Evolutionary conservation across 345 rosid genomes (phyloP), one percentile per base, ranked within the genome.

Genomic region (Rhizophora mangle): DNA sequence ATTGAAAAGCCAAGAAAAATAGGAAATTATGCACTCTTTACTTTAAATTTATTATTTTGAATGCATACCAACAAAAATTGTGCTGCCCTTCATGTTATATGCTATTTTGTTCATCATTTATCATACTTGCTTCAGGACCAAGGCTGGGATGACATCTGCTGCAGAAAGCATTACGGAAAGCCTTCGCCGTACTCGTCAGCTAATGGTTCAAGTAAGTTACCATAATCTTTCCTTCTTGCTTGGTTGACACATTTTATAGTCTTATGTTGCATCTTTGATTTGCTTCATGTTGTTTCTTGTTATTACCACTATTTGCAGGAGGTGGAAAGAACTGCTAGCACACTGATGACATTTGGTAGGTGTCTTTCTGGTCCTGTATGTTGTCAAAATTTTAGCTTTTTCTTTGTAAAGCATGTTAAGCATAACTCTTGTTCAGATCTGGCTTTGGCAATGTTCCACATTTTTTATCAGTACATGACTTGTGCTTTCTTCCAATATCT

Each of bases 111-210:
- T 37, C 21, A 36, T 67, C 57, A 65, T 58, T 52, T 61, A 27
- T 32, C 49, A 36, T 34, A 3, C 46, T 58, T 26, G 37, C 29
- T 47, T 27, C 69, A 95, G 99, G 86, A 89, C 97, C 43, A 92
- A 92, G 78, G 96, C 89, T 71, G 99, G 99, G 63, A 85, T 95
- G 89, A 88, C 92, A 67, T 92, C 96, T 56, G 97, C 96, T 70
- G 93, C 99, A 62, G 99, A 92, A 80, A 90, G 93, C 83, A 90
- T 95, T 77, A 95, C 97, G 5, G 99, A 95, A 58, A 95, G 99
- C 80, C 97, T 95, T 67, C 89, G 96, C 43, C 93, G 96, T 5
- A 85, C 96, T 46, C 93, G 94, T 47, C 97, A 92, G 73, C 81
- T 95, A 65, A 92, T 95, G 99, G 96, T 92, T 81, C 97, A 95